phyloP scores from a whole-genome alignment of 148 eudicot genomes.

The Pouteria glomerata region DNA sequence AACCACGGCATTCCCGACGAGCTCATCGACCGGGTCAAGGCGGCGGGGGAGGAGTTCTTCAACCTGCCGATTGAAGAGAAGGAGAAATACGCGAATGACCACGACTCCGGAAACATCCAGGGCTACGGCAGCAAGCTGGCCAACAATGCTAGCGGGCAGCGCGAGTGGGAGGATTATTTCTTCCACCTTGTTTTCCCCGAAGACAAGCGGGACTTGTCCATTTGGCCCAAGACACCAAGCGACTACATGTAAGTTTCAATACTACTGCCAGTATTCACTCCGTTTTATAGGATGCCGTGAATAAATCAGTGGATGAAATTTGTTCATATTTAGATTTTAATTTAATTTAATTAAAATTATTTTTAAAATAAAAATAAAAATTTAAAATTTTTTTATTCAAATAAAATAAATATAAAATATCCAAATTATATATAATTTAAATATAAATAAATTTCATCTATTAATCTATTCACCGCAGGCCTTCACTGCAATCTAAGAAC shows the following conservation, averaged over 20 bases:
- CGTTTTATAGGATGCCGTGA: no score
- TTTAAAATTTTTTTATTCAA: no score
- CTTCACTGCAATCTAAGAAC: no score
- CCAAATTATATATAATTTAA: no score
- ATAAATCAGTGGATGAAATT: no score
- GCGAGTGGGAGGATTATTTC: slow-evolving; percentile 93
- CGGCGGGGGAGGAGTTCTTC: slow-evolving; percentile 63
- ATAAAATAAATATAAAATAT: no score
- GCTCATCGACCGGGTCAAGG: slow-evolving; percentile 53
- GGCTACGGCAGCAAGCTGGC: slow-evolving; percentile 96
- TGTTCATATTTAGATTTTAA: no score
- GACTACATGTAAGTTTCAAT: slow-evolving; percentile 93
- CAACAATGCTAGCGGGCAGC: slow-evolving; percentile 69
- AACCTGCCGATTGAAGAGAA: slow-evolving; percentile 74
- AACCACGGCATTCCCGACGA: slow-evolving; percentile 77
- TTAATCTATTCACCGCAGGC: no score
- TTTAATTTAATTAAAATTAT: no score
- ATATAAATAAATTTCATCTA: no score
- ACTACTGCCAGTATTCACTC: no score
- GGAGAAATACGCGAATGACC: slow-evolving; percentile 89
- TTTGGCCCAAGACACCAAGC: slow-evolving; percentile 72
- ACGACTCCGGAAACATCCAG: slow-evolving; percentile 71
- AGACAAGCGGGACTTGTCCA: slow-evolving; percentile 58
- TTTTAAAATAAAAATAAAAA: no score
- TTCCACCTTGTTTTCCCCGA: slow-evolving; percentile 76